phyloP scores from a whole-genome alignment of 2,329 filamentous ascomycete genomes.

The Mycosphaerelloides madeirae region DNA sequence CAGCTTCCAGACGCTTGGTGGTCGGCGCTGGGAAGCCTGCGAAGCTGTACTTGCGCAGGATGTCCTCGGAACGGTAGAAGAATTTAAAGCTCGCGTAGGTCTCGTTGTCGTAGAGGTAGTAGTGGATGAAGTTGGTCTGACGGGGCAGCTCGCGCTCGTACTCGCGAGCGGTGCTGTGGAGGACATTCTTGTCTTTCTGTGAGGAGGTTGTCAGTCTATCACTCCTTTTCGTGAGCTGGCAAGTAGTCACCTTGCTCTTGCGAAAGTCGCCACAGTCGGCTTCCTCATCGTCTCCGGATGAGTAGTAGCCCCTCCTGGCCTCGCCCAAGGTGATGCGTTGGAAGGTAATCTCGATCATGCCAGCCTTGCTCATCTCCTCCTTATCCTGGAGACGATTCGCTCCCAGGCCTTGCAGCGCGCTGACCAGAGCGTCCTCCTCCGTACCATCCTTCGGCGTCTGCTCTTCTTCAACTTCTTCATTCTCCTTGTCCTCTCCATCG shows the following conservation, averaged over 20 bases:
- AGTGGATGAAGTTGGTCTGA: slow-evolving; percentile 4
- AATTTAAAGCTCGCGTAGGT: slow-evolving; percentile 13
- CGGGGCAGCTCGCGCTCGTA: neutral
- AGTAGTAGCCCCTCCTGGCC: neutral
- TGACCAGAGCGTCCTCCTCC: slow-evolving; percentile 4
- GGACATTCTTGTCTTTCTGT: slow-evolving; percentile 2
- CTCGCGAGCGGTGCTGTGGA: slow-evolving; percentile 4
- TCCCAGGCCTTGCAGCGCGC: slow-evolving; percentile 3
- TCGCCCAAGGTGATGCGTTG: slow-evolving; percentile 5
- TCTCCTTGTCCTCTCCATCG: neutral
- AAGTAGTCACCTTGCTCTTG: neutral
- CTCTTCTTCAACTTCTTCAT: slow-evolving; percentile 2
- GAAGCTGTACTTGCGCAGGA: slow-evolving; percentile 11
- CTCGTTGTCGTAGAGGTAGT: neutral
- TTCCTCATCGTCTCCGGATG: neutral
- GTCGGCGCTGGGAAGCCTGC: slow-evolving; percentile 1
- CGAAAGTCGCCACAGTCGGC: neutral
- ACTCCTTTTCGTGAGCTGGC: neutral
- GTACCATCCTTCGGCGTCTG: neutral
- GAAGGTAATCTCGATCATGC: slow-evolving; percentile 11
- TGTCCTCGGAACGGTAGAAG: slow-evolving; percentile 13
- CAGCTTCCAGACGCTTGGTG: too few species aligned
- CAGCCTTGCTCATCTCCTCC: slow-evolving; percentile 6
- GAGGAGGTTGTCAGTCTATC: neutral
- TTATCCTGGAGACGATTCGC: slow-evolving; percentile 4